Evolutionary conservation across 768 basidiomycete species (phyloP), one percentile per base, ranked within the genome.

Genomic region (Leccinum subgranulosum): DNA sequence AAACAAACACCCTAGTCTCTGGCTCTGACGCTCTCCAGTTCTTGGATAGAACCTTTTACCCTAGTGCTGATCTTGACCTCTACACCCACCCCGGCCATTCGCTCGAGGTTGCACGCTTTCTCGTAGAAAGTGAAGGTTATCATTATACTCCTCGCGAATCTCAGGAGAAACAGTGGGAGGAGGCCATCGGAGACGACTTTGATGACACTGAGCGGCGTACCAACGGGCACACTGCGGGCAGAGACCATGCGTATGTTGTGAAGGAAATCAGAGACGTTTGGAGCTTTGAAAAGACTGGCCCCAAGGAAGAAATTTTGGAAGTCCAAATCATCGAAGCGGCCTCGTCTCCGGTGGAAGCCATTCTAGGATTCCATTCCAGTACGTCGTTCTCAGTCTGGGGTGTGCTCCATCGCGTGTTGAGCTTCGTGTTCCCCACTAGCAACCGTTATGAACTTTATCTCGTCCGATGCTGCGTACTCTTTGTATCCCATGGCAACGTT

Each of bases 1-100:
- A 55, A 14, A 81, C 79, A 0, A 76, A 74, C 36, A 75, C 76
- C 0, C 60, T 84, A 19, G 77, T 84, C 23, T 84, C 83, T 3
- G 83, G 83, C 10, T 83, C 83, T 0, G 72, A 69, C 27, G 82
- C 81, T 0, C 74, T 84, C 3, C 83, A 84, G 51, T 81, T 83
- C 60, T 73, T 85, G 43, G 77, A 79, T 51, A 64, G 81, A 17
- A 60, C 70, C 0, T 67, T 68, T 41, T 83, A 81, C 57, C 69
- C 74, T 3, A 73, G 73, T 5, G 74, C 82, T 0, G 82, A 84
- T 59, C 74, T 85, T 7, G 84, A 85, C 54, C 39, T 84, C 4
- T 84, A 84, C 63, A 69, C 74, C 15, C 68, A 76, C 7, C 70
- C 74, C 3, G 64, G 66, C 0, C 62, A 67, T 34, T 64, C 70